A percentile compares a stretch with the other conserved stretches of the same genome.
Evolutionary conservation across 306 rosid genomes (phyloP).

Genomic region (Casuarina cunninghamiana): DNA sequence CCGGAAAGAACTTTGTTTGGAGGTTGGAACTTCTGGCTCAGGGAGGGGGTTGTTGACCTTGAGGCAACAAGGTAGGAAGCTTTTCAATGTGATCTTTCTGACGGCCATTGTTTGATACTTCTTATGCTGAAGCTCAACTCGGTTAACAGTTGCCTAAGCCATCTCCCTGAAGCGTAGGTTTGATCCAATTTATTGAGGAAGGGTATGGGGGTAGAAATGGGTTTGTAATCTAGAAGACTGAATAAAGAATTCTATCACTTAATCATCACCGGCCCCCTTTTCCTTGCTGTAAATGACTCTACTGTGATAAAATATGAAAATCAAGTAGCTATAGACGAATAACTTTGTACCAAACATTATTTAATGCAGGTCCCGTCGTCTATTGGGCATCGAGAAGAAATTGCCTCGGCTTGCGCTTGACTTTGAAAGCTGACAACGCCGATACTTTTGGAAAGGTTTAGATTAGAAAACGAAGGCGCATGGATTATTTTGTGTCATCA

Average conservation of each 20-base stretch:
- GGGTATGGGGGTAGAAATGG: slow-evolving; percentile 19
- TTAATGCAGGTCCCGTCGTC: neutral
- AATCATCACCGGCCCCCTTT: slow-evolving; percentile 21
- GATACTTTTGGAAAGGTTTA: slow-evolving; percentile 13
- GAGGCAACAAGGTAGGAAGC: slow-evolving; percentile 55
- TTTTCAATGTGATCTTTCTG: slow-evolving; percentile 38
- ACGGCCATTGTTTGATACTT: slow-evolving; percentile 39
- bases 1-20: slow-evolving; percentile 40
- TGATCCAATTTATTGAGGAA: slow-evolving; percentile 14
- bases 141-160: slow-evolving; percentile 16
- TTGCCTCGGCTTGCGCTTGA: slow-evolving; percentile 28
- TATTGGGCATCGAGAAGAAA: neutral
- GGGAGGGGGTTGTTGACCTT: slow-evolving; percentile 25
- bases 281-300: slow-evolving; percentile 19
- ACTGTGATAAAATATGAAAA: neutral
- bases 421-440: slow-evolving; percentile 36
- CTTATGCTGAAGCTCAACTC: neutral
- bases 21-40: slow-evolving; percentile 27
- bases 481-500: neutral
- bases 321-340: slow-evolving; percentile 8
- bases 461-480: slow-evolving; percentile 13
- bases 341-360: neutral
- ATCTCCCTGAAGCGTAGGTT: slow-evolving; percentile 26
- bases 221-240: slow-evolving; percentile 22
- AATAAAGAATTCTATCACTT: slow-evolving; percentile 16